Evolutionary conservation across 495 filamentous ascomycete genomes (phyloP).

Genomic region (Bryoglossum gracile): DNA sequence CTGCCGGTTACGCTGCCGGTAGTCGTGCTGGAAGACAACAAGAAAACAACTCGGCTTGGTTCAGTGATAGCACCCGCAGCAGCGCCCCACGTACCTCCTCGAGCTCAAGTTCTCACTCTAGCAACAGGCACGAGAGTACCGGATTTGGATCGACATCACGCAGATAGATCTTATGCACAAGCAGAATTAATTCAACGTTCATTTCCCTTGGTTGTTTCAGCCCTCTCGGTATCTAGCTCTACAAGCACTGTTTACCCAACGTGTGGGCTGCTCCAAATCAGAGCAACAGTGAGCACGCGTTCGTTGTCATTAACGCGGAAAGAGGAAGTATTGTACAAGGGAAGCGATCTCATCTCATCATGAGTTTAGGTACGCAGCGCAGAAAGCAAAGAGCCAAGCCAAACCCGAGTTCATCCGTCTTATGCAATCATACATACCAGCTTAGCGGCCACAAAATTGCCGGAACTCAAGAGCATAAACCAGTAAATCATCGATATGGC

Average conservation of each 20-base stretch:
- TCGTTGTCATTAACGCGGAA: neutral
- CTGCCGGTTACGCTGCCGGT: constrained; percentile 49
- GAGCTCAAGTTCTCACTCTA: constrained; percentile 34
- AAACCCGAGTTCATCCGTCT: constrained; percentile 6
- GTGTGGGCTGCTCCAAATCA: neutral
- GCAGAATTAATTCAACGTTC: neutral
- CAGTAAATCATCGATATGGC: neutral
- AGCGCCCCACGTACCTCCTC: constrained; percentile 33
- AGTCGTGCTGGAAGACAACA: constrained; percentile 27
- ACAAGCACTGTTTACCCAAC: constrained; percentile 17
- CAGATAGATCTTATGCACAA: constrained; percentile 39
- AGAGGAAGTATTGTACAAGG: constrained; percentile 16
- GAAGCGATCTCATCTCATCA: constrained; percentile 8
- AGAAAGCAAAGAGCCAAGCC: constrained; percentile 4
- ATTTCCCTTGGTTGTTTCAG: too few relatives aligned
- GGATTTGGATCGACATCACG: constrained; percentile 86
- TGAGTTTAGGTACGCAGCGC: constrained; percentile 2
- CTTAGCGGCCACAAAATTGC: too few relatives aligned
- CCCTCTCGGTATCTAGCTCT: constrained; percentile 18
- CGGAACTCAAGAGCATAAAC: constrained; percentile 1
- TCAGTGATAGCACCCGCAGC: constrained; percentile 40
- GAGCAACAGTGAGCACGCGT: neutral
- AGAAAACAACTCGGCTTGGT: constrained; percentile 22
- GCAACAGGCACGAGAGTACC: constrained; percentile 68
- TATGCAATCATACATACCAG: constrained; percentile 25